Percentiles rank a stretch among this genome's conserved stretches.
These are phyloP conservation scores for Tolypocladium endophyticum DNA, from an alignment of 2,329 filamentous ascomycete species.

Conservation along the genomic window DNA sequence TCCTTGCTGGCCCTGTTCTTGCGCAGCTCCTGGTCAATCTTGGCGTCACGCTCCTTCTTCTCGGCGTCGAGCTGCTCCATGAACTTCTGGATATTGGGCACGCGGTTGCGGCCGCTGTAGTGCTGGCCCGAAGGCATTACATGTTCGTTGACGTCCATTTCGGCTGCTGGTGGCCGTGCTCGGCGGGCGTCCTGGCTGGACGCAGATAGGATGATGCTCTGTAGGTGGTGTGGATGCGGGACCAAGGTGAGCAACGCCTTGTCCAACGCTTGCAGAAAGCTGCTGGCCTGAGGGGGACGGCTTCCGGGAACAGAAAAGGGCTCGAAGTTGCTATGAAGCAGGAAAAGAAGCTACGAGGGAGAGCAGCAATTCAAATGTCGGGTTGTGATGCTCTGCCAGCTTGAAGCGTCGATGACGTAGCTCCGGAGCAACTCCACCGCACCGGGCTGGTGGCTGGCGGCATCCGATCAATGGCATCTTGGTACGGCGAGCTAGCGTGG, in stretches of 20 bases:
- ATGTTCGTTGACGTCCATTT: constrained; percentile 29
- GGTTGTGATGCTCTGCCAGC: not conserved
- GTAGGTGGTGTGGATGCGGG: not conserved
- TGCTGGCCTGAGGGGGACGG: not conserved
- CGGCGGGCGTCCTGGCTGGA: not conserved
- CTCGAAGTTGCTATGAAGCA: not conserved
- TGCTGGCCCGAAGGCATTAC: constrained; percentile 46
- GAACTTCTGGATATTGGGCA: constrained; percentile 82
- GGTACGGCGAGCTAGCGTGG: not conserved
- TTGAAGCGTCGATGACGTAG: not conserved
- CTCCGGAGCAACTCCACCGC: not conserved
- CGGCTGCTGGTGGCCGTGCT: not conserved
- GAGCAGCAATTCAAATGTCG: not conserved
- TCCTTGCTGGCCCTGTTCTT: constrained; percentile 23
- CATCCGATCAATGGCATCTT: not conserved
- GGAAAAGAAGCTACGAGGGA: not conserved
- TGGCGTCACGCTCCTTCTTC: constrained; percentile 64
- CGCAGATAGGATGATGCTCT: not conserved
- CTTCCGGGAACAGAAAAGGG: not conserved
- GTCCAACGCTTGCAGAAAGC: not conserved
- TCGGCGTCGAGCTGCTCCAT: constrained; percentile 67
- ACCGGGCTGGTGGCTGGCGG: not conserved
- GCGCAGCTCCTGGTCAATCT: constrained; percentile 51
- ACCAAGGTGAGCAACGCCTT: not conserved
- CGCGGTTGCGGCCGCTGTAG: constrained; percentile 73